These are phyloP conservation scores for Silybum marianum DNA, from an alignment of 129 eudicot species.

Conservation along the genomic window DNA sequence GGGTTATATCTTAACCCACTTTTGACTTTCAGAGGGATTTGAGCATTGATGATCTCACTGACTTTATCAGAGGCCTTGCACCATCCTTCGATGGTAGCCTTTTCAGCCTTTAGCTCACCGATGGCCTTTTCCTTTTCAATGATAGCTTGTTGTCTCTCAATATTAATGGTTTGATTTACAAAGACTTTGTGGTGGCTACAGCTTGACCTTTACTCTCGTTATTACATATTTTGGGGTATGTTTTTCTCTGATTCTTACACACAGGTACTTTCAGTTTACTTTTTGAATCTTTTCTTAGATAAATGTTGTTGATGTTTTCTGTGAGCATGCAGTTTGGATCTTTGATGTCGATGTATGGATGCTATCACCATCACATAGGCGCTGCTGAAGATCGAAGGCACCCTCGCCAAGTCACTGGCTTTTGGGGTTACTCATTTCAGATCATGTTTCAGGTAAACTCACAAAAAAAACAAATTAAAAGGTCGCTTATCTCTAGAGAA, in stretches of 20 bases:
- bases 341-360: slow-evolving; percentile 68
- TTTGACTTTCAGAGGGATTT: too few relatives aligned
- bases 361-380: slow-evolving; percentile 45
- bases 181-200: background rate
- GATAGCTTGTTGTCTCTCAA: too few relatives aligned
- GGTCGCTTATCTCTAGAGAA: background rate
- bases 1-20: too few relatives aligned
- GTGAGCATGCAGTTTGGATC: slow-evolving; percentile 68
- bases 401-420: too few relatives aligned
- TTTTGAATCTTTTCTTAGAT: slow-evolving; percentile 12
- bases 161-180: too few relatives aligned
- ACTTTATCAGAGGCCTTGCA: too few relatives aligned
- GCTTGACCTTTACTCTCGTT: background rate
- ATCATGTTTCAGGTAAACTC: slow-evolving; percentile 77
- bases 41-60: too few relatives aligned
- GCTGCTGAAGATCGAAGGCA: slow-evolving; percentile 26
- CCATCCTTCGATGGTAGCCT: too few relatives aligned
- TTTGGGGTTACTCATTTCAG: slow-evolving; percentile 67
- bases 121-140: too few relatives aligned
- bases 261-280: background rate
- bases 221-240: slow-evolving; percentile 93
- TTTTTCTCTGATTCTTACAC: slow-evolving; percentile 22
- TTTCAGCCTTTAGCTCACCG: too few relatives aligned
- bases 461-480: slow-evolving; percentile 7
- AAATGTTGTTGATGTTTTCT: slow-evolving; percentile 17